Evolutionary conservation across 2,329 filamentous ascomycete genomes (phyloP).

Genomic region (Penicillium sp.): DNA sequence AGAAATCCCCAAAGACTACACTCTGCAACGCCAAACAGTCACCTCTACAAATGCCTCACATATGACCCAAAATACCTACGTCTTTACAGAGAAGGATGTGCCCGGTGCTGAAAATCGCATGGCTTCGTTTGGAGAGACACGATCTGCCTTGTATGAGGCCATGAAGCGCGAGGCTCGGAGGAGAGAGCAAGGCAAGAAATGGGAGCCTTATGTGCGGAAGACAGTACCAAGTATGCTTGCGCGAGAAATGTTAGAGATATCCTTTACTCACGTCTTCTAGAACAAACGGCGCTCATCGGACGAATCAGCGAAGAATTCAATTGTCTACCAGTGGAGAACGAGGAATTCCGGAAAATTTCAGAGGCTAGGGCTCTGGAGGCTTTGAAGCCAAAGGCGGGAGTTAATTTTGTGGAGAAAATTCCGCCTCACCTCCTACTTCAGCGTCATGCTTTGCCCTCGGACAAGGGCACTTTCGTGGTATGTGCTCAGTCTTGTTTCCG

Average conservation of each 20-base stretch:
- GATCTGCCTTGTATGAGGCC: conserved; percentile 49
- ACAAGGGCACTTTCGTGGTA: conserved; percentile 46
- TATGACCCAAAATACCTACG: conserved; percentile 75
- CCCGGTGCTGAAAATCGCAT: conserved; percentile 65
- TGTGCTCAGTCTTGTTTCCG: conserved; percentile 18
- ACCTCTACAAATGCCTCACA: conserved; percentile 44
- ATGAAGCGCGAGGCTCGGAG: conserved; percentile 47
- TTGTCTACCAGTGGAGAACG: conserved; percentile 70
- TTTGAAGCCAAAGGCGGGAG: conserved; percentile 61
- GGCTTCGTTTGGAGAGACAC: conserved; percentile 45
- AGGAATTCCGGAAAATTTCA: conserved; percentile 66
- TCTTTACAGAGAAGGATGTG: conserved; percentile 93
- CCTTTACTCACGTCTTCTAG: conserved; percentile 42
- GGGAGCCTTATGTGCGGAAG: conserved; percentile 58
- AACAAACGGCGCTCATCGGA: conserved; percentile 75
- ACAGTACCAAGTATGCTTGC: conserved; percentile 66
- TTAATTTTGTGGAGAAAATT: conserved; percentile 50
- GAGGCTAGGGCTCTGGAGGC: conserved; percentile 59
- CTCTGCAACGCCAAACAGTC: conserved; percentile 68
- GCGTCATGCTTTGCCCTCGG: conserved; percentile 52
- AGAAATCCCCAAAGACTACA: conserved; percentile 82
- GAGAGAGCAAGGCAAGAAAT: conserved; percentile 54
- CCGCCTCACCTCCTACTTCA: conserved; percentile 58
- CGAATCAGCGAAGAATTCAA: conserved; percentile 75
- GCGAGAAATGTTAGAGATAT: neutral